Percentiles rank a stretch among this genome's conserved stretches.
These are phyloP conservation scores for Pneumocystis jirovecii DNA, from an alignment of 1,139 yeast species.

Conservation along the genomic window DNA sequence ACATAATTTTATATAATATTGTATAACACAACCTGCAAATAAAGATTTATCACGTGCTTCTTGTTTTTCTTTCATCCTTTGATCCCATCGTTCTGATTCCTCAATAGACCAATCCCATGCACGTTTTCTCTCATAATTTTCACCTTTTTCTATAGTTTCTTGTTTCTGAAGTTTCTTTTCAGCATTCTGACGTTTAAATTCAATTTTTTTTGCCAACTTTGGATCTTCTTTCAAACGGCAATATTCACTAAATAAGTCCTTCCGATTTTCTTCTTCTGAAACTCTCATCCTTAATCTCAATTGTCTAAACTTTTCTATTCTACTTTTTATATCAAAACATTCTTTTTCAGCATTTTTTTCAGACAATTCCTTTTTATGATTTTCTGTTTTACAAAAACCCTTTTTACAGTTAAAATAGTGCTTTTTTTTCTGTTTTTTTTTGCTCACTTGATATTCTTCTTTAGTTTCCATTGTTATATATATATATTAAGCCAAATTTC, in stretches of 20 bases:
- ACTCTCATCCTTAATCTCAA: constrained; percentile 15
- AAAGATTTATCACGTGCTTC: constrained; percentile 16
- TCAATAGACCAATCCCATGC: constrained; percentile 52
- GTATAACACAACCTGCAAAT: constrained; percentile 11
- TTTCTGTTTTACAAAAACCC: not conserved
- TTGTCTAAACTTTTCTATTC: constrained; percentile 9
- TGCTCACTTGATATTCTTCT: not conserved
- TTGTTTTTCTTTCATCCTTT: constrained; percentile 25
- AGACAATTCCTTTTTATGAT: not conserved
- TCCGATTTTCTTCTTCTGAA: constrained; percentile 27
- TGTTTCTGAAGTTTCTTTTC: constrained; percentile 29
- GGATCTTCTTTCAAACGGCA: constrained; percentile 25
- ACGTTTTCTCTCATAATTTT: constrained; percentile 30
- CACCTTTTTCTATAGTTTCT: constrained; percentile 29
- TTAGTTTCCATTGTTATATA: not conserved
- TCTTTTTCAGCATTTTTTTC: not conserved
- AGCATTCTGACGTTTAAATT: constrained; percentile 25
- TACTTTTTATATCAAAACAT: constrained; percentile 3
- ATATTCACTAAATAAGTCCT: constrained; percentile 31
- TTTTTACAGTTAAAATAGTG: not conserved
- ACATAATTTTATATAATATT: not conserved
- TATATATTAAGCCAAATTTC: not conserved
- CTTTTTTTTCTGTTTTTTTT: not conserved
- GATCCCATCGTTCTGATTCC: constrained; percentile 55
- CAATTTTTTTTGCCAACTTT: constrained; percentile 22